Evolutionary conservation across 2,329 filamentous ascomycete species (phyloP).

Genomic region (Epichloe typhina): DNA sequence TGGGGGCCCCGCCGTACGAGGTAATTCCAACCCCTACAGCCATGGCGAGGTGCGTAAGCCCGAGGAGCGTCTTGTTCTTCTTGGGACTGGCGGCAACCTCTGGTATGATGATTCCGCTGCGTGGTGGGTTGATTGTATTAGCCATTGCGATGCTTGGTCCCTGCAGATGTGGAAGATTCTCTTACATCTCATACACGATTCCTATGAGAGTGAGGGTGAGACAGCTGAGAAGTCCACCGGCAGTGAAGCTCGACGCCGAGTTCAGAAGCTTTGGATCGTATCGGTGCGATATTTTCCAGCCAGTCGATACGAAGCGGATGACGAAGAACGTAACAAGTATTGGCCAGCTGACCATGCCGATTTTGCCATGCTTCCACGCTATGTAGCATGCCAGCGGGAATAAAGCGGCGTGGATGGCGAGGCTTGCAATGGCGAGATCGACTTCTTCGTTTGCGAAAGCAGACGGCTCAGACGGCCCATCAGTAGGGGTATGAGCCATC

Average conservation of each 20-base stretch:
- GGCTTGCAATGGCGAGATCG: neutral
- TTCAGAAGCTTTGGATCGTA: neutral
- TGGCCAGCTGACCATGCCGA: neutral
- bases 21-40: too few relatives aligned
- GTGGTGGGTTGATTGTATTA: neutral
- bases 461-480: too few relatives aligned
- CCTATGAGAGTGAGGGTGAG: neutral
- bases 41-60: too few relatives aligned
- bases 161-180: too few relatives aligned
- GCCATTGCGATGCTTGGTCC: too few relatives aligned
- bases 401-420: neutral
- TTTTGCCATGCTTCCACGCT: constrained; percentile 1
- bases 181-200: neutral
- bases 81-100: too few relatives aligned
- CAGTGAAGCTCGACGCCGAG: neutral
- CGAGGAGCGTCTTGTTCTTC: too few relatives aligned
- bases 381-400: neutral
- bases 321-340: neutral
- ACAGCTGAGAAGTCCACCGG: neutral
- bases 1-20: too few relatives aligned
- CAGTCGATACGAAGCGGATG: neutral
- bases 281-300: neutral
- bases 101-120: too few relatives aligned
- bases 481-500: neutral
- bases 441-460: neutral